Percentiles rank a stretch among this genome's conserved stretches.
Conservation (phyloP, 352 stramenopile genomes). For the Phytopythium helicoides region DNA sequence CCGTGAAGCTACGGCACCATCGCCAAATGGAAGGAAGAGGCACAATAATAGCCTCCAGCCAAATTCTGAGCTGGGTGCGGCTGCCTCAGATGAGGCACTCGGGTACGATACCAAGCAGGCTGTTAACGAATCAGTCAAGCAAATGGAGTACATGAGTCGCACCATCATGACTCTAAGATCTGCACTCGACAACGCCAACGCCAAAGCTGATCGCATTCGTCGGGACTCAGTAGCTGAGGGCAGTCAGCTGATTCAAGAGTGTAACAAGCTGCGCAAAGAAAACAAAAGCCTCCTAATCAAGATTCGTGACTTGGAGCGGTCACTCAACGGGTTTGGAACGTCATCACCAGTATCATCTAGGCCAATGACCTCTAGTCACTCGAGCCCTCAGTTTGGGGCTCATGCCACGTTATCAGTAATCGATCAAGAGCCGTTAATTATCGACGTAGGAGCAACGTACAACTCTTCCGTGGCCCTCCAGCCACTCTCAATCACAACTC, state of each 20-base stretch:
- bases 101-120: slow-evolving; percentile 77
- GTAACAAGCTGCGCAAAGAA: slow-evolving; percentile 73
- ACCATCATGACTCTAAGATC: slow-evolving; percentile 62
- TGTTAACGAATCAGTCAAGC: slow-evolving; percentile 71
- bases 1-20: slow-evolving; percentile 3
- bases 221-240: slow-evolving; percentile 75
- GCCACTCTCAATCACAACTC: slow-evolving; percentile 21
- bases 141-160: slow-evolving; percentile 82
- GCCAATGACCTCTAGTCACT: slow-evolving; percentile 20
- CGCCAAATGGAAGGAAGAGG: not conserved
- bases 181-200: slow-evolving; percentile 66
- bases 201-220: slow-evolving; percentile 58
- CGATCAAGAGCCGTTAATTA: slow-evolving; percentile 4
- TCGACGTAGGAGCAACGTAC: too few relatives aligned
- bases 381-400: slow-evolving; percentile 29
- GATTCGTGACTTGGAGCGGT: slow-evolving; percentile 60
- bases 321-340: slow-evolving; percentile 2
- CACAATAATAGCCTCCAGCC: not conserved
- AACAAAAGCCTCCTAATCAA: slow-evolving; percentile 65
- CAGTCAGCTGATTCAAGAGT: slow-evolving; percentile 77
- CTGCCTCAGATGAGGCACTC: slow-evolving; percentile 37
- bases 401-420: slow-evolving; percentile 14
- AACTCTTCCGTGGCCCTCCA: slow-evolving; percentile 13
- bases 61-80: not conserved
- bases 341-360: slow-evolving; percentile 1